These are phyloP conservation scores for Pichia sp. DNA, from an alignment of 1,139 yeast genomes.

Conservation along the genomic window DNA sequence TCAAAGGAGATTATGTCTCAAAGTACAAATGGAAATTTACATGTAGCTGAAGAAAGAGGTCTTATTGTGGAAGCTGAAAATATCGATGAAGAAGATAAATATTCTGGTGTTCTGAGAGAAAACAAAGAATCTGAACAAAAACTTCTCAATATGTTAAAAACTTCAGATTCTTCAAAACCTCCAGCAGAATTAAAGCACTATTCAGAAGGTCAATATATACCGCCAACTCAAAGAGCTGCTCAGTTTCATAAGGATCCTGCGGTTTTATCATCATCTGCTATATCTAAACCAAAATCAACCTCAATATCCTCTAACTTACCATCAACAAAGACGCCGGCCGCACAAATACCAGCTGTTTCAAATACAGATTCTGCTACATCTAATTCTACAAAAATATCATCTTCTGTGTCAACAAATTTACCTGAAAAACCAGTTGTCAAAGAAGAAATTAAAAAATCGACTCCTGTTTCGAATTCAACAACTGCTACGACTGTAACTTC, in stretches of 20 bases:
- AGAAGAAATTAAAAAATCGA: neutral
- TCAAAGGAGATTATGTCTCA: constrained; percentile 79
- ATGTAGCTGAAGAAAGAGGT: constrained; percentile 90
- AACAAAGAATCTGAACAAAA: constrained; percentile 34
- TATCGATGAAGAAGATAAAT: constrained; percentile 90
- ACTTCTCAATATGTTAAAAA: constrained; percentile 26
- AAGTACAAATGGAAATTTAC: constrained; percentile 59
- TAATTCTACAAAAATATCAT: constrained; percentile 8
- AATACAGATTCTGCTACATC: constrained; percentile 68
- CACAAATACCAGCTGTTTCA: neutral
- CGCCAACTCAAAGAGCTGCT: constrained; percentile 64
- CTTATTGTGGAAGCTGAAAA: constrained; percentile 68
- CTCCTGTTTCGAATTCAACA: neutral
- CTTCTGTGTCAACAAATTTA: neutral
- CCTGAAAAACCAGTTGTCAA: constrained; percentile 11
- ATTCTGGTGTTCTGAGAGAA: constrained; percentile 74
- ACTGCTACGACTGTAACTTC: neutral
- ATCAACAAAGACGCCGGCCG: neutral
- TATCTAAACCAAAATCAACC: neutral
- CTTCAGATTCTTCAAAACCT: constrained; percentile 9
- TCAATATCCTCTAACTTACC: neutral
- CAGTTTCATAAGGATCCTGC: constrained; percentile 72
- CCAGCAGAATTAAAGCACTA: constrained; percentile 17
- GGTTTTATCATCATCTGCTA: constrained; percentile 35
- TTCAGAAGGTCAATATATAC: constrained; percentile 41